Conservation (phyloP, 768 basidiomycete genomes). For the Suillus occidentalis region DNA sequence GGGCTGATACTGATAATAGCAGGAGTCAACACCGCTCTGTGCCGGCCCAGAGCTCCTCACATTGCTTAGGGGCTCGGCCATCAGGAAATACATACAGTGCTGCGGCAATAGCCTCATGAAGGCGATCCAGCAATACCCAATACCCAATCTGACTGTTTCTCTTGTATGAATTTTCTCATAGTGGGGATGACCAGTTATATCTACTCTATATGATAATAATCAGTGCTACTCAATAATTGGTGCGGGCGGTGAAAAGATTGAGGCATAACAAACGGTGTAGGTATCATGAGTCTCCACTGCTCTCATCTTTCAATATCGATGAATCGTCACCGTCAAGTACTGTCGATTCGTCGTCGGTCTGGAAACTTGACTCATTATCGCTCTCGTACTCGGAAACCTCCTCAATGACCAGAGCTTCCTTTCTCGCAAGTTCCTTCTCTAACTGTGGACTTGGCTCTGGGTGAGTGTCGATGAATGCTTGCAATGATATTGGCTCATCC, state of each 20-base stretch:
- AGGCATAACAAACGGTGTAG: not conserved
- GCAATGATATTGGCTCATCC: slow-evolving; percentile 1
- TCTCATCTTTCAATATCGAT: not conserved
- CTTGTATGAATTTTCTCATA: slow-evolving; percentile 1
- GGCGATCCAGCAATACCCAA: slow-evolving; percentile 3
- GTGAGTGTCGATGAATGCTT: not conserved
- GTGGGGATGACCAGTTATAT: not conserved
- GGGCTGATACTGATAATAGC: slow-evolving; percentile 38
- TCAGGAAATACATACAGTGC: slow-evolving; percentile 42
- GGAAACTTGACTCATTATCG: not conserved
- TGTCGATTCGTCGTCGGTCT: slow-evolving; percentile 9
- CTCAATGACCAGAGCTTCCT: not conserved
- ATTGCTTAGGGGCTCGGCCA: slow-evolving; percentile 29
- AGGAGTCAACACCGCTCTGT: slow-evolving; percentile 39
- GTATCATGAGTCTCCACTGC: not conserved
- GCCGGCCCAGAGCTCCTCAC: slow-evolving; percentile 16
- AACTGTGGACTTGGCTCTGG: not conserved
- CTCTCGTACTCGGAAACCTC: not conserved
- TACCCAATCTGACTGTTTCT: slow-evolving; percentile 11
- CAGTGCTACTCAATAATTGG: not conserved
- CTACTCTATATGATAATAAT: slow-evolving; percentile 1
- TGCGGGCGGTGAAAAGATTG: not conserved
- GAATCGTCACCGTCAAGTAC: not conserved
- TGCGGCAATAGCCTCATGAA: slow-evolving; percentile 36
- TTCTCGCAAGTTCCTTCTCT: not conserved